Evolutionary conservation across 2,329 filamentous ascomycete genomes (phyloP).

Genomic region (Ceratocystis ficicola): DNA sequence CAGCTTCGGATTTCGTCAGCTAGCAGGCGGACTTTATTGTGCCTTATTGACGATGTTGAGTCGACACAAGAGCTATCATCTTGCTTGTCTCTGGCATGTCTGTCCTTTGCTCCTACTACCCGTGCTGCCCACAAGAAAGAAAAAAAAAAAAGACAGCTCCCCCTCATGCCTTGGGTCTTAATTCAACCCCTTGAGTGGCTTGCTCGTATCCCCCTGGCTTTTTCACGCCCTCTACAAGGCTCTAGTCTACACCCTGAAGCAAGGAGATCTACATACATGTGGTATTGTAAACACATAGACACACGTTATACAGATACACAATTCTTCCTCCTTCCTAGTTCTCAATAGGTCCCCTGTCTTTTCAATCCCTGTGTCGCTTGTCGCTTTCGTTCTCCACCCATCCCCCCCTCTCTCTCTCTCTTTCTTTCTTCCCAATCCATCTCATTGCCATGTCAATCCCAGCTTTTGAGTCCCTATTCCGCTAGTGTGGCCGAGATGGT

Average conservation of each 20-base stretch:
- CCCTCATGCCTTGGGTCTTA: not conserved
- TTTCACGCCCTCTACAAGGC: not conserved
- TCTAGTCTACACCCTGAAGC: not conserved
- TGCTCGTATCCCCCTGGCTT: not conserved
- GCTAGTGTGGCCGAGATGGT: not conserved
- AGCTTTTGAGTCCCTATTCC: slow-evolving; percentile 8
- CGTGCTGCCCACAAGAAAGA: not conserved
- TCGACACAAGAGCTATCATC: not conserved
- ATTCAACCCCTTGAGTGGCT: slow-evolving; percentile 8
- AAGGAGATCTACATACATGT: not conserved
- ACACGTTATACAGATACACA: not conserved
- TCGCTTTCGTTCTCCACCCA: not conserved
- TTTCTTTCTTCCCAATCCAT: not conserved
- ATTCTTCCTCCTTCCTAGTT: not conserved
- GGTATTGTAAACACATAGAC: not conserved
- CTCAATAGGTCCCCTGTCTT: not conserved
- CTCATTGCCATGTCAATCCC: not conserved
- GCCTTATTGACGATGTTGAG: not conserved
- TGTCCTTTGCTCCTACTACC: not conserved
- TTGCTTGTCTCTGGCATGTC: not conserved
- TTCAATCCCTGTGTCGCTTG: not conserved
- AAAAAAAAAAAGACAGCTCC: not conserved
- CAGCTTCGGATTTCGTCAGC: not conserved
- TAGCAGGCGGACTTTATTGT: not conserved
- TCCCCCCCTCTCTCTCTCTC: not conserved